Percentiles rank a stretch among this genome's conserved stretches.
Conservation (phyloP, 2,329 filamentous ascomycete species). For the Leptographium lundbergii region DNA sequence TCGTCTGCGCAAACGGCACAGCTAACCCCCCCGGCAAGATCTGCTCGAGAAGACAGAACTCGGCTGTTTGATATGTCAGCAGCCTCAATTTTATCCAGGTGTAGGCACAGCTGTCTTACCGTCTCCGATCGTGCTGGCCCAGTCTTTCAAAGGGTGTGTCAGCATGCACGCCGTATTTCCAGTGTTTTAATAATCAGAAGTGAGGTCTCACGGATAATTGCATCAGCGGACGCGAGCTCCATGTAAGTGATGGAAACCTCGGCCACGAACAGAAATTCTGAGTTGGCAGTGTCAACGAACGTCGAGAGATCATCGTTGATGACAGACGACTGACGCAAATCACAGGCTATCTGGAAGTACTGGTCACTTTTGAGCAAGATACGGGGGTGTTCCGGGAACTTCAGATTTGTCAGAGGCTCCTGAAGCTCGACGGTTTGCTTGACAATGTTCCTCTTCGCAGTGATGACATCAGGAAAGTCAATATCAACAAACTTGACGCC, state of each 20-base stretch:
- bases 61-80: constrained; percentile 1
- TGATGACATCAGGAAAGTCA: constrained; percentile 71
- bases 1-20: constrained; percentile 77
- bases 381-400: constrained; percentile 26
- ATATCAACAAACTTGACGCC: constrained; percentile 66
- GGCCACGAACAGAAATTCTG: constrained; percentile 64
- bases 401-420: constrained; percentile 33
- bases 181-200: background rate
- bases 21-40: constrained; percentile 63
- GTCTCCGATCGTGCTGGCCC: constrained; percentile 59
- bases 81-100: background rate
- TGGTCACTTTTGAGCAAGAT: constrained; percentile 52
- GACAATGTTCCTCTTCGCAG: constrained; percentile 59
- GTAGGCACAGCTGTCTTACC: constrained; percentile 29
- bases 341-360: constrained; percentile 72
- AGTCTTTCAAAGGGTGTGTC: constrained; percentile 24
- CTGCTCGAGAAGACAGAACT: constrained; percentile 81
- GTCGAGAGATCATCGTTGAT: constrained; percentile 47
- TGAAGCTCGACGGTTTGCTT: constrained; percentile 47
- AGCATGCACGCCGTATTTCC: background rate
- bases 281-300: constrained; percentile 44
- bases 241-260: constrained; percentile 91
- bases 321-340: constrained; percentile 54
- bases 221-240: constrained; percentile 59
- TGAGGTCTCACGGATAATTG: constrained; percentile 38